These are phyloP conservation scores for Akanthomyces lecanii DNA, from an alignment of 2,329 filamentous ascomycete species.

Conservation along the genomic window DNA sequence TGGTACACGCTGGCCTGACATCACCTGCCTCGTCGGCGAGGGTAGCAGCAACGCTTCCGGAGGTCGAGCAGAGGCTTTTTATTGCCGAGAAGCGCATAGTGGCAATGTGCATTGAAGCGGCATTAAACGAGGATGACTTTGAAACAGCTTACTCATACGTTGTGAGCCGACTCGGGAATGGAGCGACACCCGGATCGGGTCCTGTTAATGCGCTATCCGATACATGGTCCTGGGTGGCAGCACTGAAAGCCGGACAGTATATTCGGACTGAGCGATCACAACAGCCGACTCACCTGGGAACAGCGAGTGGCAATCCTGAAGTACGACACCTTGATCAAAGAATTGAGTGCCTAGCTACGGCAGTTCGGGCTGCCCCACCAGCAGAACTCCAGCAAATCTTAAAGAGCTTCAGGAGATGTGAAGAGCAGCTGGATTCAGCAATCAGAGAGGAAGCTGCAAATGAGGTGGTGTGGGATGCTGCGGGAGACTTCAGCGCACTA, in stretches of 20 bases:
- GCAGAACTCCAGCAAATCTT: conserved; percentile 69
- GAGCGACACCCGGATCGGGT: conserved; percentile 17
- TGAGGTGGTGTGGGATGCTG: conserved; percentile 67
- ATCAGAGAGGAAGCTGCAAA: conserved; percentile 62
- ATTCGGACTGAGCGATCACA: conserved; percentile 51
- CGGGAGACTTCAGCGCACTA: conserved; percentile 54
- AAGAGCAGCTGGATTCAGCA: conserved; percentile 68
- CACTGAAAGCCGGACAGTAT: conserved; percentile 73
- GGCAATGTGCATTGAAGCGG: conserved; percentile 76
- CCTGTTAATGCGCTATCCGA: conserved; percentile 58
- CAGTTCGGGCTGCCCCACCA: conserved; percentile 68
- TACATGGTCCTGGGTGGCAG: conserved; percentile 74
- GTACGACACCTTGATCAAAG: conserved; percentile 75
- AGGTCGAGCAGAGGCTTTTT: conserved; percentile 25
- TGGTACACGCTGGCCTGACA: conserved; percentile 56
- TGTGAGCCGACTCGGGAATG: conserved; percentile 58
- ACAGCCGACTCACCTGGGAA: conserved; percentile 56
- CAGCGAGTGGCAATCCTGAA: conserved; percentile 54
- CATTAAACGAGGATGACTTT: conserved; percentile 72
- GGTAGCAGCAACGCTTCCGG: background rate
- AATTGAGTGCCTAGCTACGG: conserved; percentile 73
- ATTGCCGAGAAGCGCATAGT: conserved; percentile 63
- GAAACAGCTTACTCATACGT: conserved; percentile 85
- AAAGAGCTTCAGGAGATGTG: conserved; percentile 69
- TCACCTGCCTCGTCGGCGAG: background rate